These are phyloP conservation scores for Candida sonorensis DNA, from an alignment of 805 yeast genomes.

Conservation along the genomic window DNA sequence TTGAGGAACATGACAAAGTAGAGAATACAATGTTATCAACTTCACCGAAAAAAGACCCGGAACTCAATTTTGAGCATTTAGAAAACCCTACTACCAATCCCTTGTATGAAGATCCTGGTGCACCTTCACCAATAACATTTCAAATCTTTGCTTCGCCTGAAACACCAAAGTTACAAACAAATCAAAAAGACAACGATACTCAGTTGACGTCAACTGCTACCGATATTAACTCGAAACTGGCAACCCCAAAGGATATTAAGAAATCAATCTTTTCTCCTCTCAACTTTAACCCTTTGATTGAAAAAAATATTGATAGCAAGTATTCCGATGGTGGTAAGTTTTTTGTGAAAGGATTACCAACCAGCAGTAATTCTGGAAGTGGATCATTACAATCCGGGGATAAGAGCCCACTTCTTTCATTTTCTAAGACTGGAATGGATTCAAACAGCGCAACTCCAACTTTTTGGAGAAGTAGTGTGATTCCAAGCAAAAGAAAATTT, in stretches of 20 bases:
- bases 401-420: conserved; percentile 2
- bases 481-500: conserved; percentile 2
- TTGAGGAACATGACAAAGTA: too few species aligned
- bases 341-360: conserved; percentile 50
- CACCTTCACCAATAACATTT: conserved; percentile 63
- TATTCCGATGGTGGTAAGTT: conserved; percentile 89
- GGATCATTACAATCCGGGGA: too few species aligned
- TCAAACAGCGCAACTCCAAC: conserved; percentile 17
- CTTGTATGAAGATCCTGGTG: conserved; percentile 73
- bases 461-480: conserved; percentile 10
- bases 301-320: conserved; percentile 72
- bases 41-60: too few species aligned
- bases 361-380: too few species aligned
- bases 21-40: too few species aligned
- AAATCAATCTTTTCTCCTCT: conserved; percentile 78
- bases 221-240: too few species aligned
- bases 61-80: neutral
- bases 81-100: conserved; percentile 41
- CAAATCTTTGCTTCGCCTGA: conserved; percentile 34
- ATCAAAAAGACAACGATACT: conserved; percentile 4
- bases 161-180: conserved; percentile 15
- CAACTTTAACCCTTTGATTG: conserved; percentile 72
- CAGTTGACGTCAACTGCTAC: too few species aligned
- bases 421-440: conserved; percentile 4
- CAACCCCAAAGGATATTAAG: conserved; percentile 31